Base-by-base conservation (phyloP, 495 filamentous ascomycete species). In the Bacidia rubella region DNA sequence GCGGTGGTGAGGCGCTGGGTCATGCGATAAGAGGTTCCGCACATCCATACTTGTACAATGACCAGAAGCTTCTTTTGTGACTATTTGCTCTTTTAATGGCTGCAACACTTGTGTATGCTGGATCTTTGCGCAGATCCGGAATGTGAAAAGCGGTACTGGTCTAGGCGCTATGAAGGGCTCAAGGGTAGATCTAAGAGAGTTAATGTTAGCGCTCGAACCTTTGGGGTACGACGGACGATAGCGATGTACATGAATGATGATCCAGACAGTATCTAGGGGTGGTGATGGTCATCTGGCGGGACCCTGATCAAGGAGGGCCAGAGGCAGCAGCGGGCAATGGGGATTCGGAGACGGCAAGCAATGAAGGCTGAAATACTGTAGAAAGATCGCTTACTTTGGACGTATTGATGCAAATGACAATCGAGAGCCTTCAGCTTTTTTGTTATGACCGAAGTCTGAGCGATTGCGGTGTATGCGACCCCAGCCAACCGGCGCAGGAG, bases 21-120 rank as follows among this genome's bases (percentile, higher is more conserved):
- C 65, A 49, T 65, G 57, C 24, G 68, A 64, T 39, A 73, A 57
- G 29, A 73, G 64, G 47, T 63, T 70, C 23, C 68, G 68, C 50
- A 74, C 62, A 52, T 74, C 58, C 71, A 73, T 73, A 19, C 5
- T 38, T 17, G 41, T 9, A 22, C 27, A 22, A 12, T 22, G 29
- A 23, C 21, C 1, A 27, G 4, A 35, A 47, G 5, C 11, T 19
- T 24, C 35, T 38, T 17, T 49, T 3, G 27, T 11, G 19, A 15
- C 19, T 10, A 3, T 52, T 21, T 15, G 26, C 15, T 12, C 42
- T 15, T 19, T 12, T 11, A 52, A 2, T 17, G 3, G 11, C 32
- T 47, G 21, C 3, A 35, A 15, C 29, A 35, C 7, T 35, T 35
- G 29, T 35, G 29, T 5, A 5, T 35, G 15, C 5, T 35, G 5